Conservation (phyloP, 1,139 yeast species). For the Candida smagusa region DNA sequence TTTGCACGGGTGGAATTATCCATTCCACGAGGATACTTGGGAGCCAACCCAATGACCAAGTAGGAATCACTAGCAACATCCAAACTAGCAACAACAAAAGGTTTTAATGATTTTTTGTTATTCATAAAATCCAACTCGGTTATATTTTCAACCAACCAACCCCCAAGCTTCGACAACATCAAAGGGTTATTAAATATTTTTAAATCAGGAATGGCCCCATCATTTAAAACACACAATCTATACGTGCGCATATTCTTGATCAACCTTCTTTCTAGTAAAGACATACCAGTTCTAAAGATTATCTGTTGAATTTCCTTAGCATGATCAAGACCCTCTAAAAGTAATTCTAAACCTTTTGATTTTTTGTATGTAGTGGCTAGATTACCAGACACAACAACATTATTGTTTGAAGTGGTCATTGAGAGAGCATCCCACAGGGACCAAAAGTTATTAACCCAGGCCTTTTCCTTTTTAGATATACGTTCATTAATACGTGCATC, state of each 20-base stretch:
- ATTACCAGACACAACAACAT: constrained; percentile 6
- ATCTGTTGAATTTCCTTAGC: constrained; percentile 82
- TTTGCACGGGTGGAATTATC: constrained; percentile 44
- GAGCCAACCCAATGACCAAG: constrained; percentile 86
- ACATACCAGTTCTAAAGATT: constrained; percentile 87
- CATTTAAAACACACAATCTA: constrained; percentile 83
- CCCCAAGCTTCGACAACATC: constrained; percentile 77
- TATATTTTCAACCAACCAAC: constrained; percentile 88
- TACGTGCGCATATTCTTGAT: constrained; percentile 78
- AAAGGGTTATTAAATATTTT: constrained; percentile 80
- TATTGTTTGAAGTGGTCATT: constrained; percentile 28
- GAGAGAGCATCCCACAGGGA: constrained; percentile 87
- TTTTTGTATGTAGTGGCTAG: constrained; percentile 21
- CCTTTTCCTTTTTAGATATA: constrained; percentile 54
- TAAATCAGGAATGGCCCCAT: constrained; percentile 74
- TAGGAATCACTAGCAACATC: constrained; percentile 76
- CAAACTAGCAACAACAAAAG: constrained; percentile 84
- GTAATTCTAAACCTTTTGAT: constrained; percentile 51
- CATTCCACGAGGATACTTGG: constrained; percentile 69
- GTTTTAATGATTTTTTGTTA: constrained; percentile 54
- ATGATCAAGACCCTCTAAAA: constrained; percentile 68
- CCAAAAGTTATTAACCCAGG: constrained; percentile 92
- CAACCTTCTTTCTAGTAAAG: constrained; percentile 76
- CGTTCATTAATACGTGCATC: constrained; percentile 40
- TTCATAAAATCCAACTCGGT: constrained; percentile 64